Conservation (phyloP, 2,329 filamentous ascomycete genomes). For the Beauveria rudraprayagi region DNA sequence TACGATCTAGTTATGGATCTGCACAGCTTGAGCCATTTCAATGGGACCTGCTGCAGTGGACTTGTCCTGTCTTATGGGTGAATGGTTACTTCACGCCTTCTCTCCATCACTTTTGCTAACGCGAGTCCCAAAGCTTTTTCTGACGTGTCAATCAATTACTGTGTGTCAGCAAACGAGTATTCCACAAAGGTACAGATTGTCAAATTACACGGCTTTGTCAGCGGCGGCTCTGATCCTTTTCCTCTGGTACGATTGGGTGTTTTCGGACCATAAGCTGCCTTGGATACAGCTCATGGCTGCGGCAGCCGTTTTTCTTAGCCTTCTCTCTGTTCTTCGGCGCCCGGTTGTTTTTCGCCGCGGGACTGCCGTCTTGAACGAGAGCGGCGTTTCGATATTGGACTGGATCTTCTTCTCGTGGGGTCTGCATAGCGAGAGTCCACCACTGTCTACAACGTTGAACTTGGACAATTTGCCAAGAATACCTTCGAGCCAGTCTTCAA, state of each 20-base stretch:
- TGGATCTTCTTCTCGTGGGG: constrained; percentile 5
- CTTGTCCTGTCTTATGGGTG: constrained; percentile 3
- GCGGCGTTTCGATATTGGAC: neutral
- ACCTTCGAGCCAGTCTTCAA: neutral
- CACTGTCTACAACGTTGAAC: neutral
- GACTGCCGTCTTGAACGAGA: neutral
- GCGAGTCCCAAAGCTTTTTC: neutral
- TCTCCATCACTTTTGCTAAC: neutral
- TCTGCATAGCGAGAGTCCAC: neutral
- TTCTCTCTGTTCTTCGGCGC: neutral
- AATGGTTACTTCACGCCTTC: neutral
- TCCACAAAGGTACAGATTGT: neutral
- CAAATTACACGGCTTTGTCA: neutral
- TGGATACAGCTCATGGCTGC: neutral
- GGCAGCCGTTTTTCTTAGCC: neutral
- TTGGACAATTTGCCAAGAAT: neutral
- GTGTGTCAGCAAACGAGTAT: neutral
- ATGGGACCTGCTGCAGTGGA: neutral
- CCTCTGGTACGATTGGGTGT: neutral
- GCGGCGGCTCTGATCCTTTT: neutral
- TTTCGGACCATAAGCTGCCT: neutral
- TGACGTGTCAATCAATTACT: neutral
- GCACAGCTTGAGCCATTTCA: neutral
- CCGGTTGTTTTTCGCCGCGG: neutral
- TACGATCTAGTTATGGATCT: neutral